Conservation (phyloP, 441 rosid genomes). For the Pelargonium citronellum region DNA sequence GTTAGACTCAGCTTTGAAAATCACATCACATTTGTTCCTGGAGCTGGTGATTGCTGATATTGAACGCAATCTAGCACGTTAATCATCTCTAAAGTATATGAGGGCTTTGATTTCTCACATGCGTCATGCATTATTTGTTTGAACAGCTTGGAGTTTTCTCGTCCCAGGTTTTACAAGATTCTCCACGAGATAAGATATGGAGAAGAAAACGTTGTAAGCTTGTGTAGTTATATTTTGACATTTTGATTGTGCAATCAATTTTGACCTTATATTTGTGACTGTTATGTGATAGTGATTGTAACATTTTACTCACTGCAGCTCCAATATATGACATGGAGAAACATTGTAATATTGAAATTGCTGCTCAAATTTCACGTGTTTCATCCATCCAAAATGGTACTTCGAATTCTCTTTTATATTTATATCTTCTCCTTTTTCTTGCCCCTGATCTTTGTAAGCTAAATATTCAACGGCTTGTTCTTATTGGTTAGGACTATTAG, state of each 20-base stretch:
- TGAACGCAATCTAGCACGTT: slow-evolving; percentile 9
- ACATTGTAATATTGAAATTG: slow-evolving; percentile 90
- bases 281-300: slow-evolving; percentile 16
- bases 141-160: slow-evolving; percentile 95
- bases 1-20: too few species aligned
- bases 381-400: slow-evolving; percentile 55
- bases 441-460: not conserved
- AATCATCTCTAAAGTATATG: not conserved
- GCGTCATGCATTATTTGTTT: slow-evolving; percentile 24
- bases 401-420: not conserved
- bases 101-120: slow-evolving; percentile 16
- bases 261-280: slow-evolving; percentile 12
- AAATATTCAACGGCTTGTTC: too few species aligned
- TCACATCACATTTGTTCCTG: too few species aligned
- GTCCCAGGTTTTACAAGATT: slow-evolving; percentile 90
- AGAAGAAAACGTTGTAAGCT: slow-evolving; percentile 68
- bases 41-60: not conserved
- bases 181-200: slow-evolving; percentile 68
- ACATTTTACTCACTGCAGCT: slow-evolving; percentile 46
- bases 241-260: slow-evolving; percentile 7
- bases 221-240: slow-evolving; percentile 15
- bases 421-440: not conserved
- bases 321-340: slow-evolving; percentile 90
- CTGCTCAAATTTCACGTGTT: slow-evolving; percentile 68
- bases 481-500: too few species aligned